Evolutionary conservation across 768 basidiomycete species (phyloP), one percentile per base, ranked within the genome.

Genomic region (Chalciporus pseudorubinellus): DNA sequence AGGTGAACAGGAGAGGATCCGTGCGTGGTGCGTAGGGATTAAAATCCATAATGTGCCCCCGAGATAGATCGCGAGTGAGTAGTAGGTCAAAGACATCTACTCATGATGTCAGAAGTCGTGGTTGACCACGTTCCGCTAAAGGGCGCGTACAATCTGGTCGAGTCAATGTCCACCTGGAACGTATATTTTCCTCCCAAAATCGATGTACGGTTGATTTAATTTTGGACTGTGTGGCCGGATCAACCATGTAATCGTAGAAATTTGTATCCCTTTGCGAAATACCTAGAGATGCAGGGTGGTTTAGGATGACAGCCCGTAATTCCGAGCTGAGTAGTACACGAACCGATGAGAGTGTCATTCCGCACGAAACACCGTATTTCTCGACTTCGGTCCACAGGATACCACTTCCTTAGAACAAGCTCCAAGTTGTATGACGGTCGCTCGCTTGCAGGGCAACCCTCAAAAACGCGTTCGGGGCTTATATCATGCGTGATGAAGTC

Each of bases 331-430:
- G 9, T n/a, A 33, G 10, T 33, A 28, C 12, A 63, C 60, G 34
- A 42, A 94, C 95, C 95, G 19, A 97, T 59, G 6, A 98, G 72
- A 1, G 58, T 68, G 48, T 84, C 78, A 10, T 83, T 72, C 26
- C 91, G 77, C 8, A 98, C 92, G 63, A 98, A 98, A 73, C 95
- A 95, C 18, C 95, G 77, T 45, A 97, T 69, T 68, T 98, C 95
- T 43, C 93, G 80, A 54, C 89, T 83, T 28, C 80, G 79, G 59
- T 94, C 89, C 48, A 98, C 74, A 20, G 87, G 74, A 58, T 92
- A 91, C 90, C 92, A 97, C 65, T 93, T 95, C 48, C 90, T 81
- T 46, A 98, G 74, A 2, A 97, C 85, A 10, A 98, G 80, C 64
- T 98, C 94, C 5, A 90, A 74, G 21, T 83, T 75, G 62, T 91